These are phyloP conservation scores for Phytophthora ramorum DNA, from an alignment of 352 stramenopile genomes.

Conservation along the genomic window DNA sequence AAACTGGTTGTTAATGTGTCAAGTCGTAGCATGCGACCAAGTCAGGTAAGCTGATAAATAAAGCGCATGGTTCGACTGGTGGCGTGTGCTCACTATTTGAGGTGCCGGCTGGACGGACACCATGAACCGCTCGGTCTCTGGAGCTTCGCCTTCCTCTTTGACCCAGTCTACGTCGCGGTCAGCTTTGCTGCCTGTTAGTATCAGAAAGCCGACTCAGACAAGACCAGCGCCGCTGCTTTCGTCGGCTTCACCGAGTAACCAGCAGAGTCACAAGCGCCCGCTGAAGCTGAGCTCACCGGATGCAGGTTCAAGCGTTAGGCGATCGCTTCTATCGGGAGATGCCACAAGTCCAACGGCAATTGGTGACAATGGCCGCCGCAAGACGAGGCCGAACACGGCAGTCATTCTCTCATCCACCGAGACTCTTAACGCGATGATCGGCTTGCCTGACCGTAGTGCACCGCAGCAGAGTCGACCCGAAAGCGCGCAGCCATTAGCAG, in stretches of 20 bases:
- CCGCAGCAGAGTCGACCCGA: constrained; percentile 17
- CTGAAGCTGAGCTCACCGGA: constrained; percentile 15
- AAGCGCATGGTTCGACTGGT: constrained; percentile 9
- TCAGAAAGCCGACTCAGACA: constrained; percentile 14
- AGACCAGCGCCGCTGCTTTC: constrained; percentile 11
- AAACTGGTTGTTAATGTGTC: not conserved
- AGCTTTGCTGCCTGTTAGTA: constrained; percentile 9
- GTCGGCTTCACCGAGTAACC: constrained; percentile 22
- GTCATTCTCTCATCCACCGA: constrained; percentile 33
- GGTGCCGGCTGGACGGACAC: not conserved
- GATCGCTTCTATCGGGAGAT: not conserved
- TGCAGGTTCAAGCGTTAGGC: constrained; percentile 1
- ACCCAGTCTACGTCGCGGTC: constrained; percentile 8
- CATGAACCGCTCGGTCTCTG: constrained; percentile 20
- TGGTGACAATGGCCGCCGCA: constrained; percentile 20
- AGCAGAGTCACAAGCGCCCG: constrained; percentile 29
- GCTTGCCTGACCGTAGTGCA: not conserved
- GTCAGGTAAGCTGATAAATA: constrained; percentile 19
- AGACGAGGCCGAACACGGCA: constrained; percentile 46
- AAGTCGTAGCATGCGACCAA: not conserved
- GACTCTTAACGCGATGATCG: constrained; percentile 49
- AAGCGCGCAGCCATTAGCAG: constrained; percentile 19
- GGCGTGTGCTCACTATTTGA: not conserved
- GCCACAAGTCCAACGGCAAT: not conserved
- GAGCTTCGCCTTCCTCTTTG: constrained; percentile 20